Evolutionary conservation across 2,329 filamentous ascomycete species (phyloP).

Genomic region (Aspergillus terreus): DNA sequence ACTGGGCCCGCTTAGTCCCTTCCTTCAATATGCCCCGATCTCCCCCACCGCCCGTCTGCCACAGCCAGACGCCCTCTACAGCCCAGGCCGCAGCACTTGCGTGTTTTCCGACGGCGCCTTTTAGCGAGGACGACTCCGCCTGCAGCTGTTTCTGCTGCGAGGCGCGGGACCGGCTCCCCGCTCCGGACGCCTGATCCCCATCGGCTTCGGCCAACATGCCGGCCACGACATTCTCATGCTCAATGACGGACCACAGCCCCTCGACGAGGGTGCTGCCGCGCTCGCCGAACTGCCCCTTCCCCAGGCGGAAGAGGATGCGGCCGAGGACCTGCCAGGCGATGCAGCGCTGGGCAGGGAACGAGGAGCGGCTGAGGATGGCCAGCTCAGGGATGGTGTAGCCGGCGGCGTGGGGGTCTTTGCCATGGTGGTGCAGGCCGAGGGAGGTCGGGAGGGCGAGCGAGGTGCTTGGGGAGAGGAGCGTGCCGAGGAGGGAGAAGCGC

Average conservation of each 20-base stretch:
- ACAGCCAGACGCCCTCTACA: conserved; percentile 84
- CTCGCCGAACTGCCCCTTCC: conserved; percentile 65
- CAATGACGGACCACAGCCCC: conserved; percentile 78
- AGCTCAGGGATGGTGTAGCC: conserved; percentile 92
- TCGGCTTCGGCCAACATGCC: conserved; percentile 72
- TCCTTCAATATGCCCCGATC: conserved; percentile 39
- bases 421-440: conserved; percentile 88
- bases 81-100: conserved; percentile 79
- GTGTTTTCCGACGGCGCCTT: conserved; percentile 52
- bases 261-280: conserved; percentile 63
- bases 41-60: conserved; percentile 64
- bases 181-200: conserved; percentile 23
- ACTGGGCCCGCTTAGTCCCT: conserved; percentile 26
- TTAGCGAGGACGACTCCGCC: not conserved
- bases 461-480: conserved; percentile 71
- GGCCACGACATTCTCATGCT: conserved; percentile 72
- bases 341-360: conserved; percentile 81
- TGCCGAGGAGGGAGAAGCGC: conserved; percentile 83
- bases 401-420: conserved; percentile 84
- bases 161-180: conserved; percentile 37
- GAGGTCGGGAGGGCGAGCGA: conserved; percentile 71
- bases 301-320: conserved; percentile 76
- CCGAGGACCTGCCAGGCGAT: conserved; percentile 90
- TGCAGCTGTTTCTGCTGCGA: not conserved
- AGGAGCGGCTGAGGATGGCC: conserved; percentile 72